Evolutionary conservation across 441 rosid genomes (phyloP), one percentile per base, ranked within the genome.

Genomic region (Geranium incanum): DNA sequence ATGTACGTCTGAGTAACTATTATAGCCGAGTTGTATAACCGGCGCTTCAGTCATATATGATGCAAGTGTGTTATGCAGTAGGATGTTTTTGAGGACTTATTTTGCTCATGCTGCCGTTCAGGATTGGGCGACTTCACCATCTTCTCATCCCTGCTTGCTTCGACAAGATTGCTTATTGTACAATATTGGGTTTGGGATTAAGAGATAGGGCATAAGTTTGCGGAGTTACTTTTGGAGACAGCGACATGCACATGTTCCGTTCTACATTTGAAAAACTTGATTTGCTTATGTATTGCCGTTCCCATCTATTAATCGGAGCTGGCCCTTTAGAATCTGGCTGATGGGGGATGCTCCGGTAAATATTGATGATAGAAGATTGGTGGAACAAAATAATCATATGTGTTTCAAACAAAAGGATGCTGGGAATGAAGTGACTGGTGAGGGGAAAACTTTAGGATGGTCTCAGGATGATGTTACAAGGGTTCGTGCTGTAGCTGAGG

Each of bases 381-480:
- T 43, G 50, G 50, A 43, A 43, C 50, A 43, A 43, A 7, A 43
- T 43, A 43, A 43, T 43, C 50, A 43, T 19, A 66, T 85, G 80
- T 77, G 80, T 71, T 74, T 71, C 50, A 84, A 81, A 75, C 82
- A 80, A 72, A 81, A 78, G 70, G 82, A 69, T 75, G 80, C 71
- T 36, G 74, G 59, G 68, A 75, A 84, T 78, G 87, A 83, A 72
- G 72, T 82, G 69, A 74, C 72, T 70, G 76, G 70, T 5, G 77
- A 81, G 63, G 81, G 78, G 50, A 84, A 74, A 48, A 79, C 74
- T 72, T 81, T 69, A 66, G 84, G 77, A 69, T 85, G 81, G 72
- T 80, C 80, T 0, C 85, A 79, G 62, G 87, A 79, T 78, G 81
- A 72, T 67, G 83, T 74, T 52, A 76, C 81, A 13, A 83, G 82